A percentile compares a stretch with the other conserved stretches of the same genome.
These are phyloP conservation scores for Aspergillus japonicus DNA, from an alignment of 2,329 filamentous ascomycete genomes.

Conservation along the genomic window DNA sequence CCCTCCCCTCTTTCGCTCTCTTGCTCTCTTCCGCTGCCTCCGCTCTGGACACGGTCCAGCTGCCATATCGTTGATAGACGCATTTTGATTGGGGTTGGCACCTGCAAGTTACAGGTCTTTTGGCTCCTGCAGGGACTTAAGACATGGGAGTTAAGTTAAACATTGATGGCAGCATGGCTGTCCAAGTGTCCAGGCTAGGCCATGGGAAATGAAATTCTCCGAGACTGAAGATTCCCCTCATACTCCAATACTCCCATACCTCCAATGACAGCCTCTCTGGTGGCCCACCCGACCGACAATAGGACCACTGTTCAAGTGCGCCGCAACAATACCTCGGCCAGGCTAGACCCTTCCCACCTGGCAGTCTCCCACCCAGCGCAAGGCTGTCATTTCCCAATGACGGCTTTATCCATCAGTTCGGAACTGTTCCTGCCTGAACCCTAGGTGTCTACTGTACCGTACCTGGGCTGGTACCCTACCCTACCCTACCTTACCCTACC, in stretches of 20 bases:
- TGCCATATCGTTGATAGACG: background rate
- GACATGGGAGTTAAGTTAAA: background rate
- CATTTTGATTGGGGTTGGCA: background rate
- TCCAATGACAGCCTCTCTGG: background rate
- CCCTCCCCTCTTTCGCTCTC: too few species aligned
- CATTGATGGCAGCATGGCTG: background rate
- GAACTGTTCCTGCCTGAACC: background rate
- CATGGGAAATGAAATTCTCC: background rate
- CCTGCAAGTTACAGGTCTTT: too few species aligned
- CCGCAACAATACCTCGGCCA: background rate
- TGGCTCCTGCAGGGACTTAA: background rate
- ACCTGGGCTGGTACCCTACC: too few species aligned
- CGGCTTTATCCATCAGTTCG: background rate
- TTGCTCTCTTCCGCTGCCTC: background rate
- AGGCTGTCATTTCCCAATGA: background rate
- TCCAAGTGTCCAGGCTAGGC: background rate
- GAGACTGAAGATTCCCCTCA: background rate
- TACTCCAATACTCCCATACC: too few species aligned
- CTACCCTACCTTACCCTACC: background rate
- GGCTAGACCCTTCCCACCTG: background rate
- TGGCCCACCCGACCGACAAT: background rate
- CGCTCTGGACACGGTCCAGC: background rate
- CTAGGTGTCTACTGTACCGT: background rate
- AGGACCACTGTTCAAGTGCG: too few species aligned
- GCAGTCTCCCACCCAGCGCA: background rate